Conservation (phyloP, 768 basidiomycete genomes). For the Russula brevipes region DNA sequence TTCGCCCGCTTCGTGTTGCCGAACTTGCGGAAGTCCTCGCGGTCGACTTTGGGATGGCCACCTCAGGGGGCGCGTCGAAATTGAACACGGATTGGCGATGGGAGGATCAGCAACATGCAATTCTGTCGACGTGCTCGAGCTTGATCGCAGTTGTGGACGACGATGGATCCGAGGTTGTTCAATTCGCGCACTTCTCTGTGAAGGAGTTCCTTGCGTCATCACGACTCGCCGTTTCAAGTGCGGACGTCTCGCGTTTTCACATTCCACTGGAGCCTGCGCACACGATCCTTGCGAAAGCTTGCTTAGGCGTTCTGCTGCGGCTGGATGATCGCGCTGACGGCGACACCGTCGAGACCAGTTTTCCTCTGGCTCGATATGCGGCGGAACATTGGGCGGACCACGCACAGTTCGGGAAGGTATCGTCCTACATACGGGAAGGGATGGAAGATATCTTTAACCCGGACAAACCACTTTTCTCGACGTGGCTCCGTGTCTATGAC, state of each 20-base stretch:
- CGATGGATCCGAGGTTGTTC: background rate
- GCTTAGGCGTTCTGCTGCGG: background rate
- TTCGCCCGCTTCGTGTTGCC: background rate
- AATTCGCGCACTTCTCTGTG: constrained; percentile 7
- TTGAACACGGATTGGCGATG: background rate
- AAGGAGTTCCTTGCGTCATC: background rate
- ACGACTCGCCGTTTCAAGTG: background rate
- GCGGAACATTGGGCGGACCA: too few relatives aligned
- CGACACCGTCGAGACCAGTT: too few relatives aligned
- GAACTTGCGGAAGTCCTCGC: constrained; percentile 11
- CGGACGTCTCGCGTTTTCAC: background rate
- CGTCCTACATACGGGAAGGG: background rate
- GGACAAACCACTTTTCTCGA: background rate
- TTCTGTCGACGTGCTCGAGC: background rate
- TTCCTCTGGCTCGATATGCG: too few relatives aligned
- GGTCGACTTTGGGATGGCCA: background rate
- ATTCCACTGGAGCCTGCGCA: background rate
- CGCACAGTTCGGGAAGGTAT: background rate
- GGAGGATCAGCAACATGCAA: background rate
- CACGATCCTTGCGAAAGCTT: background rate
- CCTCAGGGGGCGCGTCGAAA: background rate
- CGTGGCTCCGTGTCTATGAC: background rate
- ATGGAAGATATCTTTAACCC: background rate
- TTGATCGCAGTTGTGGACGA: background rate
- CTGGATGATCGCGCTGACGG: background rate